Conservation (phyloP, 2,329 filamentous ascomycete genomes). For the Arthrinium phaeospermum region DNA sequence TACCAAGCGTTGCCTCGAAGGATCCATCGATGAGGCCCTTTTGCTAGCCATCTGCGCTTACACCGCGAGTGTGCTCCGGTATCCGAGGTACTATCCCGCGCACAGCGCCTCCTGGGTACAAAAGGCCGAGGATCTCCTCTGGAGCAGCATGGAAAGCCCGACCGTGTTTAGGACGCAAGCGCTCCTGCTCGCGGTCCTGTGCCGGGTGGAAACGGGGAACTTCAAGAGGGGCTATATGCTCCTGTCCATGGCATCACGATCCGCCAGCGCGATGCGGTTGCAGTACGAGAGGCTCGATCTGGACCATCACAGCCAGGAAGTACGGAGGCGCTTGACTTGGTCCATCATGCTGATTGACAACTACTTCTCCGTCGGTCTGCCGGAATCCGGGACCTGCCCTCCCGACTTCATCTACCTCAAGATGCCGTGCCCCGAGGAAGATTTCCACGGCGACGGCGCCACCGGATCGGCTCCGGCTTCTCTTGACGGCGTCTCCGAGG, state of each 20-base stretch:
- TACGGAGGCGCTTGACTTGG: slow-evolving; percentile 51
- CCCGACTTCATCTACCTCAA: slow-evolving; percentile 48
- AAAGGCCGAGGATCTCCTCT: slow-evolving; percentile 30
- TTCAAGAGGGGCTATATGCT: slow-evolving; percentile 54
- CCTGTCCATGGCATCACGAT: slow-evolving; percentile 48
- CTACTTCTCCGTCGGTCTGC: slow-evolving; percentile 49
- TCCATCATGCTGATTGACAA: slow-evolving; percentile 50
- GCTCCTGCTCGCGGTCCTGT: slow-evolving; percentile 51
- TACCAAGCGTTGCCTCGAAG: background rate
- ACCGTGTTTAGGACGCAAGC: slow-evolving; percentile 42
- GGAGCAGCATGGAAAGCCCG: slow-evolving; percentile 30
- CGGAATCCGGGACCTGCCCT: slow-evolving; percentile 51
- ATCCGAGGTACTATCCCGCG: slow-evolving; percentile 14
- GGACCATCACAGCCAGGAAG: slow-evolving; percentile 48
- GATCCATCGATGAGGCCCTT: slow-evolving; percentile 13
- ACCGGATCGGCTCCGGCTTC: slow-evolving; percentile 7
- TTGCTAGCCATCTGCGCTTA: slow-evolving; percentile 31
- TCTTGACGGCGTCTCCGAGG: background rate
- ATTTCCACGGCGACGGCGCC: slow-evolving; percentile 37
- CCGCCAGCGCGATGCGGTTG: slow-evolving; percentile 48
- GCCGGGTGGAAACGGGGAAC: slow-evolving; percentile 49
- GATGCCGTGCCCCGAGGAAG: slow-evolving; percentile 50
- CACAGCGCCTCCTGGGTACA: slow-evolving; percentile 29
- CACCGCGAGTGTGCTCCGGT: slow-evolving; percentile 25
- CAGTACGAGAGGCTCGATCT: slow-evolving; percentile 46